phyloP scores from a whole-genome alignment of 2,329 filamentous ascomycete species.

The Sclerotinia trifoliorum region DNA sequence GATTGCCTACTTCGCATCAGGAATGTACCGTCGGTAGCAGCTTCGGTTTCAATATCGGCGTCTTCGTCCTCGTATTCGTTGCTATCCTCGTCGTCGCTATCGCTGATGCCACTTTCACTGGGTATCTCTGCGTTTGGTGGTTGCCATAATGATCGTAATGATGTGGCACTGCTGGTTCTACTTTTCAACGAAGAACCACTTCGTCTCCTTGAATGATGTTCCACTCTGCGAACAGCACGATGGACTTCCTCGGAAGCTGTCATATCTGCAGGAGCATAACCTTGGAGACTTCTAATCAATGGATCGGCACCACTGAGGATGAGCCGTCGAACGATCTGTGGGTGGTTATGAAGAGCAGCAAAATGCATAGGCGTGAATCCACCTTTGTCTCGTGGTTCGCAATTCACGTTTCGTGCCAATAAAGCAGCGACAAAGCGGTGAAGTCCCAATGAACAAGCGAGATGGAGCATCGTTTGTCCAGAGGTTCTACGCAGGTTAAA shows the following conservation, averaged over 20 bases:
- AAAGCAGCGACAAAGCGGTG: slow-evolving; percentile 74
- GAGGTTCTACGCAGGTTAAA: slow-evolving; percentile 64
- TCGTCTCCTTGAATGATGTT: slow-evolving; percentile 62
- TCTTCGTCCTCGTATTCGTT: slow-evolving; percentile 44
- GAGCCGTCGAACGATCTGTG: slow-evolving; percentile 73
- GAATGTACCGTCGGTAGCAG: slow-evolving; percentile 37
- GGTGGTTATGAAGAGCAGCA: slow-evolving; percentile 72
- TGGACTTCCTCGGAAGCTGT: slow-evolving; percentile 64
- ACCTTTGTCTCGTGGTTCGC: slow-evolving; percentile 71
- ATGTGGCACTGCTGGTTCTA: slow-evolving; percentile 64
- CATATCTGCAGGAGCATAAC: slow-evolving; percentile 70
- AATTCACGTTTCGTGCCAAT: slow-evolving; percentile 73
- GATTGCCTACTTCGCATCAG: slow-evolving; percentile 37
- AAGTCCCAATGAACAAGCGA: slow-evolving; percentile 73
- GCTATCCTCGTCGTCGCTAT: slow-evolving; percentile 46
- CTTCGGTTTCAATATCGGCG: slow-evolving; percentile 39
- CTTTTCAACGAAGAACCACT: slow-evolving; percentile 61
- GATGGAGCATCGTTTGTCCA: slow-evolving; percentile 78
- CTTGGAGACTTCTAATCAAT: slow-evolving; percentile 65
- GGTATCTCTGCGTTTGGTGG: slow-evolving; percentile 45
- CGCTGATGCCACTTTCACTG: slow-evolving; percentile 43
- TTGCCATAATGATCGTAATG: slow-evolving; percentile 67
- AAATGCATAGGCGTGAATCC: slow-evolving; percentile 82
- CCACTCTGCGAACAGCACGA: slow-evolving; percentile 60
- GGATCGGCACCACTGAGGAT: slow-evolving; percentile 72